Percentiles rank a stretch among this genome's conserved stretches.
Conservation (phyloP, 768 basidiomycete species). For the Pholiota molesta region DNA sequence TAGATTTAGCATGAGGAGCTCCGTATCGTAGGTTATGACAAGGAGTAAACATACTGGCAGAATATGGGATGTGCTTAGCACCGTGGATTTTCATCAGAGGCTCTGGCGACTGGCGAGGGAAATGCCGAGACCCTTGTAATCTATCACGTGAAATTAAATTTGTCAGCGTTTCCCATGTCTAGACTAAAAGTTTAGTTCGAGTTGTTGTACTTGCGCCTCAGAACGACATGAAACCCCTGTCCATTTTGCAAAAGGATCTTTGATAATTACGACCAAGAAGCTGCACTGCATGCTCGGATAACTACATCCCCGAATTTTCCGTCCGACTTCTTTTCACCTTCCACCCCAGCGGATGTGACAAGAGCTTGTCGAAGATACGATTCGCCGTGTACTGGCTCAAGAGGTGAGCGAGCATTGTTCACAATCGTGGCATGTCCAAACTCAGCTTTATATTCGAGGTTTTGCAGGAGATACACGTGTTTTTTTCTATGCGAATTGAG, state of each 20-base stretch:
- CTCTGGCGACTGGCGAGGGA: too few relatives aligned
- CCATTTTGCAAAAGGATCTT: neutral
- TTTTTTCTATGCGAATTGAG: neutral
- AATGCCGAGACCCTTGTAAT: neutral
- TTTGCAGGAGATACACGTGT: neutral
- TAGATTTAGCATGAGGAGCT: neutral
- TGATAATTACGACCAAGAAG: neutral
- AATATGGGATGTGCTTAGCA: too few relatives aligned
- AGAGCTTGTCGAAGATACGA: neutral
- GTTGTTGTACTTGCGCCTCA: too few relatives aligned
- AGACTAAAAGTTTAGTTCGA: neutral
- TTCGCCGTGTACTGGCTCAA: neutral
- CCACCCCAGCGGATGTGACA: constrained; percentile 8
- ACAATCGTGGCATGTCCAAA: neutral
- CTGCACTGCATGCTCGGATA: neutral
- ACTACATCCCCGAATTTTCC: neutral
- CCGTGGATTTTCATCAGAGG: neutral
- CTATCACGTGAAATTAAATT: neutral
- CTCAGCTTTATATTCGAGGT: neutral
- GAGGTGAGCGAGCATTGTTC: neutral
- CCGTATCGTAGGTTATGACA: neutral
- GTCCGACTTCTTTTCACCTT: neutral
- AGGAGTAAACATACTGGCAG: neutral
- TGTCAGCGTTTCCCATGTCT: neutral
- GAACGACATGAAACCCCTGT: neutral